These are phyloP conservation scores for Pichia insulana DNA, from an alignment of 805 yeast genomes.

Conservation along the genomic window DNA sequence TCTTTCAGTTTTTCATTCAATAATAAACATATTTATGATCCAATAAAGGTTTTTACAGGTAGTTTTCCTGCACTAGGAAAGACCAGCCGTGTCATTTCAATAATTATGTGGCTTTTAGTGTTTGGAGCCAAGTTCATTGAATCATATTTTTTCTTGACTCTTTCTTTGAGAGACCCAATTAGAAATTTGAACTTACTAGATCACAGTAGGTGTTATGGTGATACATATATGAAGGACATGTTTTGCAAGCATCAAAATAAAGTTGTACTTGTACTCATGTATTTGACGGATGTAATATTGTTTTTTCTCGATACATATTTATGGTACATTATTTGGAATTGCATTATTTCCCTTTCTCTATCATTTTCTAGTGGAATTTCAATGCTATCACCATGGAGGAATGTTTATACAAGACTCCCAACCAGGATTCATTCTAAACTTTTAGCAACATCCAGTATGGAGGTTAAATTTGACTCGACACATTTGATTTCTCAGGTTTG, in stretches of 20 bases:
- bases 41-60: slow-evolving; percentile 34
- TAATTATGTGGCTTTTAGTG: slow-evolving; percentile 38
- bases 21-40: slow-evolving; percentile 22
- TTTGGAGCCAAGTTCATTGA: slow-evolving; percentile 43
- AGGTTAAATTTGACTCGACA: slow-evolving; percentile 33
- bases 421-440: slow-evolving; percentile 42
- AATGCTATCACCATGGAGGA: slow-evolving; percentile 51
- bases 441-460: slow-evolving; percentile 36
- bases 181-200: slow-evolving; percentile 38
- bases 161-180: slow-evolving; percentile 44
- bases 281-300: slow-evolving; percentile 37
- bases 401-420: slow-evolving; percentile 43
- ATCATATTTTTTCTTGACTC: slow-evolving; percentile 45
- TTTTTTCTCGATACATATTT: slow-evolving; percentile 48
- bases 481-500: slow-evolving; percentile 40
- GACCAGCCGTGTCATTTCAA: slow-evolving; percentile 33
- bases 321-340: slow-evolving; percentile 52
- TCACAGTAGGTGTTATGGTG: slow-evolving; percentile 37
- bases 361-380: slow-evolving; percentile 47
- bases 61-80: slow-evolving; percentile 35
- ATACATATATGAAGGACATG: slow-evolving; percentile 31
- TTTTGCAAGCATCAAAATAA: slow-evolving; percentile 36
- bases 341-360: slow-evolving; percentile 38
- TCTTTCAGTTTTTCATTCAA: slow-evolving; percentile 24
- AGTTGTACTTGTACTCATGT: slow-evolving; percentile 34